Percentiles rank a stretch among this genome's conserved stretches.
phyloP scores from a whole-genome alignment of 2,329 filamentous ascomycete species.

The Cladophialophora yegresii region DNA sequence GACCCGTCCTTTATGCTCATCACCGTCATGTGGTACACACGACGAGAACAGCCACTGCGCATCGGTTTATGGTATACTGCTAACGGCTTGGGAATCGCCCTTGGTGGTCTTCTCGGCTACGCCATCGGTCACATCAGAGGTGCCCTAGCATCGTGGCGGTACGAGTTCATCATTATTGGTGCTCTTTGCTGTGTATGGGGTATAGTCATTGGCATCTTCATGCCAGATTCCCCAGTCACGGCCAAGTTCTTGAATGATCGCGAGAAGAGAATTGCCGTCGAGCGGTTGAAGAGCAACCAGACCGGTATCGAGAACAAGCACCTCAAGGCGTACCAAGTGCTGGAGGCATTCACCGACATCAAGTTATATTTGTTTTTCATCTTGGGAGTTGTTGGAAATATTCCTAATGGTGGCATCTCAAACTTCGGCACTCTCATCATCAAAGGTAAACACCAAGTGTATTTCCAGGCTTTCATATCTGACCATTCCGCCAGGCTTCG shows the following conservation, averaged over 20 bases:
- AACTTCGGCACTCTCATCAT: conserved; percentile 64
- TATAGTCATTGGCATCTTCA: conserved; percentile 58
- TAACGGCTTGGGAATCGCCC: conserved; percentile 51
- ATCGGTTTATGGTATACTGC: conserved; percentile 61
- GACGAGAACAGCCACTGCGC: conserved; percentile 62
- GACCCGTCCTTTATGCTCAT: conserved; percentile 55
- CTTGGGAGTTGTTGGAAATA: conserved; percentile 54
- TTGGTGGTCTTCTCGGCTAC: conserved; percentile 49
- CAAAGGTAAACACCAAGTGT: conserved; percentile 24
- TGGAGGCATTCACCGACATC: conserved; percentile 59
- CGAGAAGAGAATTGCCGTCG: conserved; percentile 59
- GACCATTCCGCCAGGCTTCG: conserved; percentile 40
- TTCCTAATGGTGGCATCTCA: conserved; percentile 59
- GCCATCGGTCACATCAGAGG: conserved; percentile 47
- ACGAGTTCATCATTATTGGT: conserved; percentile 67
- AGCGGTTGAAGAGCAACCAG: conserved; percentile 59
- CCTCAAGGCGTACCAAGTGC: conserved; percentile 58
- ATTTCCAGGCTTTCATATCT: background rate
- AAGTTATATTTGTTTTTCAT: conserved; percentile 62
- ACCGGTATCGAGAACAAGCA: conserved; percentile 61
- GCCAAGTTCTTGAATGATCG: conserved; percentile 54
- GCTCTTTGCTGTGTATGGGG: conserved; percentile 62
- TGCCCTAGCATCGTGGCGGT: conserved; percentile 63
- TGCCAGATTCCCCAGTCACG: conserved; percentile 61
- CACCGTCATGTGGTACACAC: conserved; percentile 60